Evolutionary conservation across 306 rosid genomes (phyloP).

Genomic region (Gynostemma pentaphyllum): DNA sequence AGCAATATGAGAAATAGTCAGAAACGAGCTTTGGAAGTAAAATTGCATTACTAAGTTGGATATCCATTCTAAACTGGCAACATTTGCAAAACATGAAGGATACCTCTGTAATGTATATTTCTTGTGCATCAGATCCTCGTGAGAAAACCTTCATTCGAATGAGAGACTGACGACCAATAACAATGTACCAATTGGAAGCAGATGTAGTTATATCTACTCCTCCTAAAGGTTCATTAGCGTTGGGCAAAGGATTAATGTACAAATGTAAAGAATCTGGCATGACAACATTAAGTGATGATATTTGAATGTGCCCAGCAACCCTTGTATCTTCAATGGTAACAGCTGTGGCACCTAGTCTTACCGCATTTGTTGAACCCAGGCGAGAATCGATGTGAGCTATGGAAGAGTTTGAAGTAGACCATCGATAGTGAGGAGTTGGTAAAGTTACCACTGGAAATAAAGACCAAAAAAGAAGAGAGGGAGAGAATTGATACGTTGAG

Average conservation of each 20-base stretch:
- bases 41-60: background rate
- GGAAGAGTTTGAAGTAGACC: conserved; percentile 82
- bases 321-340: conserved; percentile 76
- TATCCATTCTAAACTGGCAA: background rate
- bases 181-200: conserved; percentile 48
- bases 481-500: conserved; percentile 13
- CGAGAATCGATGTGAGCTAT: conserved; percentile 55
- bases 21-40: background rate
- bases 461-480: conserved; percentile 13
- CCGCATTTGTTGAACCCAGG: conserved; percentile 54
- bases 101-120: conserved; percentile 85
- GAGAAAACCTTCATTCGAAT: conserved; percentile 73
- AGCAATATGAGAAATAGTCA: background rate
- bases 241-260: conserved; percentile 47
- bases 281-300: conserved; percentile 75
- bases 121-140: conserved; percentile 52
- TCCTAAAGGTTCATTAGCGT: conserved; percentile 40
- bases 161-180: conserved; percentile 72
- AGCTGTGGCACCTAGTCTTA: conserved; percentile 56
- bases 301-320: conserved; percentile 75
- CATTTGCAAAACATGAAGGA: background rate
- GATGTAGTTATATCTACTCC: conserved; percentile 39
- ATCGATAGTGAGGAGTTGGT: conserved; percentile 82
- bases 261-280: conserved; percentile 51
- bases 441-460: conserved; percentile 52